Conservation (phyloP, 108 stramenopile species). For the Discostella pseudostelligera region DNA sequence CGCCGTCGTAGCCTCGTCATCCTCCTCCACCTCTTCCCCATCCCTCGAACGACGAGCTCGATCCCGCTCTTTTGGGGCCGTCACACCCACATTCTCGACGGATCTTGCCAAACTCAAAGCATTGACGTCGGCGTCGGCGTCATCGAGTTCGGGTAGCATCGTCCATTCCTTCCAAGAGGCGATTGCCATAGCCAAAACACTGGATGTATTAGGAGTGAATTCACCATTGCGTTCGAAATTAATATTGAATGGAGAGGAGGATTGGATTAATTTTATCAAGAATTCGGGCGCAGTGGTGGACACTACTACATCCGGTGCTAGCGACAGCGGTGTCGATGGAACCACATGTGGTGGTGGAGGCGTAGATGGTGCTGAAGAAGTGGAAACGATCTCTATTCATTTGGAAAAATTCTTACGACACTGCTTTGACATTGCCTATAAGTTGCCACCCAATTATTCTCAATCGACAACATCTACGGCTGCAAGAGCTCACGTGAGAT, state of each 20-base stretch:
- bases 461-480: neutral
- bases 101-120: constrained; percentile 26
- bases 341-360: constrained; percentile 2
- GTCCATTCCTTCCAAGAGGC: constrained; percentile 25
- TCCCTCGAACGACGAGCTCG: constrained; percentile 28
- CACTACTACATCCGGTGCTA: no score
- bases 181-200: constrained; percentile 32
- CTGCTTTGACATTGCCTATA: constrained; percentile 47
- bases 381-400: constrained; percentile 3
- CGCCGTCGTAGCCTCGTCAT: neutral
- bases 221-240: constrained; percentile 32
- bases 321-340: no score
- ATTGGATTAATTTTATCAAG: constrained; percentile 32
- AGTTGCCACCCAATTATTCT: constrained; percentile 27
- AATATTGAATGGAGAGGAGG: constrained; percentile 9
- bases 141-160: neutral
- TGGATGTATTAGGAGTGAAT: constrained; percentile 33
- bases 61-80: constrained; percentile 38
- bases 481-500: neutral
- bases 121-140: neutral
- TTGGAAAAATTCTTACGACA: constrained; percentile 35
- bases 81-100: constrained; percentile 43
- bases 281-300: constrained; percentile 7
- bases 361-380: neutral
- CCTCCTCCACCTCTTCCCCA: neutral